These are phyloP conservation scores for Strobilomyces dryophilus DNA, from an alignment of 768 basidiomycete genomes.

Conservation along the genomic window DNA sequence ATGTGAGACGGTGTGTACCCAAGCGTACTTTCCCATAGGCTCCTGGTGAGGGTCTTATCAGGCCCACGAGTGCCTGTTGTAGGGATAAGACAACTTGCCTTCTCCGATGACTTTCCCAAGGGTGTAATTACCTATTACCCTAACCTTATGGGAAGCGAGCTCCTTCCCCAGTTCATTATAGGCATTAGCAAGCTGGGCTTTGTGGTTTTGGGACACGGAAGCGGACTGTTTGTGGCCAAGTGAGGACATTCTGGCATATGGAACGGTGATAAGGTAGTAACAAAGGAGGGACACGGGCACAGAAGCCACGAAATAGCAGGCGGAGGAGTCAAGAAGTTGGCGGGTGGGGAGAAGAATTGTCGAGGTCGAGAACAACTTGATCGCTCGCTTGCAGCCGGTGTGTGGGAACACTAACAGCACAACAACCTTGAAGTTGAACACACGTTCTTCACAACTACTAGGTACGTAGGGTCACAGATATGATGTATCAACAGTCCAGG, in stretches of 20 bases:
- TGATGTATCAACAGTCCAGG: slow-evolving; percentile 21
- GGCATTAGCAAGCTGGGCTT: slow-evolving; percentile 87
- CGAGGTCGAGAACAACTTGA: slow-evolving; percentile 13
- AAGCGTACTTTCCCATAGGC: slow-evolving; percentile 95
- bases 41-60: slow-evolving; percentile 46
- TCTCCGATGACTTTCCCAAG: slow-evolving; percentile 93
- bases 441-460: slow-evolving; percentile 10
- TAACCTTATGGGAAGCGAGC: slow-evolving; percentile 83
- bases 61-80: slow-evolving; percentile 8
- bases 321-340: slow-evolving; percentile 16
- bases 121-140: slow-evolving; percentile 93
- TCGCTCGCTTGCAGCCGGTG: background rate
- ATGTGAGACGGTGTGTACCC: slow-evolving; percentile 90
- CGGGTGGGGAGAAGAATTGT: slow-evolving; percentile 4
- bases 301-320: slow-evolving; percentile 25
- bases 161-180: slow-evolving; percentile 98
- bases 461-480: slow-evolving; percentile 10
- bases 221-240: slow-evolving; percentile 58
- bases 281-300: slow-evolving; percentile 36
- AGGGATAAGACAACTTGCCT: slow-evolving; percentile 48
- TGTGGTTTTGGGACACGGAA: slow-evolving; percentile 70
- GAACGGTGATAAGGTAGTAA: slow-evolving; percentile 23
- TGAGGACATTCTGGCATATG: slow-evolving; percentile 41
- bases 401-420: slow-evolving; percentile 27
- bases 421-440: slow-evolving; percentile 15